phyloP scores from a whole-genome alignment of 768 basidiomycete species.

The Hygrophorus russula region DNA sequence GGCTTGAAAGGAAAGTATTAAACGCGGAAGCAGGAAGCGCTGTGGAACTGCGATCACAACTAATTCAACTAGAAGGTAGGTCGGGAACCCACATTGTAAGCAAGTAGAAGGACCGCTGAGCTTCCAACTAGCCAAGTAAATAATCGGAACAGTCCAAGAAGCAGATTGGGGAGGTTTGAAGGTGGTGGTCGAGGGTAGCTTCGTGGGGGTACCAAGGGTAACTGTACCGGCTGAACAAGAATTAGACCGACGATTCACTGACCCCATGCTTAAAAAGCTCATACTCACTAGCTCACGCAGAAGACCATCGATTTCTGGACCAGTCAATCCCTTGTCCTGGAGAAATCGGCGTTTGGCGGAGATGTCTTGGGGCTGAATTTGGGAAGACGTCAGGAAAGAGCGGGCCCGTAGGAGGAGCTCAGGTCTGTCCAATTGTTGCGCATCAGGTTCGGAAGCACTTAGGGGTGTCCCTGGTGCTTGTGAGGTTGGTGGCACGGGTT shows the following conservation, averaged over 20 bases:
- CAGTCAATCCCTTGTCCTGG: constrained; percentile 57
- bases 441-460: not conserved
- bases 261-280: not conserved
- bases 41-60: constrained; percentile 16
- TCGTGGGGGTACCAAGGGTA: constrained; percentile 55
- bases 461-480: not conserved
- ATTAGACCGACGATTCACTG: not conserved
- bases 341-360: constrained; percentile 54
- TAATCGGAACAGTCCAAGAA: constrained; percentile 50
- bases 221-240: constrained; percentile 18
- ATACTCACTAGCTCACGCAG: constrained; percentile 43
- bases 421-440: constrained; percentile 16
- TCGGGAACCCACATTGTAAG: constrained; percentile 49
- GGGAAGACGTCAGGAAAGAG: constrained; percentile 54
- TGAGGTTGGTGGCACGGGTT: not conserved
- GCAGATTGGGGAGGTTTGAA: constrained; percentile 54
- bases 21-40: constrained; percentile 61
- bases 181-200: constrained; percentile 64
- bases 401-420: constrained; percentile 47
- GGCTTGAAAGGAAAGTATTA: constrained; percentile 46
- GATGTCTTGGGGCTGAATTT: constrained; percentile 46
- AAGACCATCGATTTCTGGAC: constrained; percentile 46
- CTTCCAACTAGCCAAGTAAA: constrained; percentile 61
- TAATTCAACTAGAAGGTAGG: not conserved
- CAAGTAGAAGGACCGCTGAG: constrained; percentile 42